These are phyloP conservation scores for Perilla frutescens DNA, from an alignment of 257 asterid species.

Conservation along the genomic window DNA sequence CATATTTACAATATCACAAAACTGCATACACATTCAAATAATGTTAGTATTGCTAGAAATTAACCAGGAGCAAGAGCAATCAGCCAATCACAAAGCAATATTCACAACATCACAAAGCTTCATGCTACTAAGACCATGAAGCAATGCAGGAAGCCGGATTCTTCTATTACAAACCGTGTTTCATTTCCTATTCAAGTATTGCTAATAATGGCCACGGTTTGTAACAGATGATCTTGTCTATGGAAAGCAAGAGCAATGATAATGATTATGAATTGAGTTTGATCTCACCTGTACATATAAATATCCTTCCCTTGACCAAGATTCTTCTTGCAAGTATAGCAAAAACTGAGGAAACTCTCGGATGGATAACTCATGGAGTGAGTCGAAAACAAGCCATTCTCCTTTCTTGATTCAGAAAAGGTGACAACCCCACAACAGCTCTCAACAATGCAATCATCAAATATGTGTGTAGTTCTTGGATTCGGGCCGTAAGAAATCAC, in stretches of 20 bases:
- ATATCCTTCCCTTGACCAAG: slow-evolving; percentile 79
- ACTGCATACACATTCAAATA: background rate
- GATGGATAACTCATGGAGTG: slow-evolving; percentile 60
- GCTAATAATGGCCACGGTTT: too few relatives aligned
- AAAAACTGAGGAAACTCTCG: slow-evolving; percentile 73
- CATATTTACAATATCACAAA: background rate
- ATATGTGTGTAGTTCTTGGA: slow-evolving; percentile 84
- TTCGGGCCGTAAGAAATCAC: slow-evolving; percentile 85
- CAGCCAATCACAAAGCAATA: too few relatives aligned
- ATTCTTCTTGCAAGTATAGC: slow-evolving; percentile 72
- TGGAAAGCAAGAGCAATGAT: too few relatives aligned
- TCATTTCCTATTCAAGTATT: too few relatives aligned
- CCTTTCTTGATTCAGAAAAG: slow-evolving; percentile 48
- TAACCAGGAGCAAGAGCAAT: too few relatives aligned
- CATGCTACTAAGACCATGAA: background rate
- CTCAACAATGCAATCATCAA: slow-evolving; percentile 84
- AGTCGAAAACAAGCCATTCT: slow-evolving; percentile 25
- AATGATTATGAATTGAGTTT: background rate
- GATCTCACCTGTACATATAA: slow-evolving; percentile 80
- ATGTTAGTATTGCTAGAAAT: background rate
- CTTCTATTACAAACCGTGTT: background rate
- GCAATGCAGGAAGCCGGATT: background rate
- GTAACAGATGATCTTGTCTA: background rate
- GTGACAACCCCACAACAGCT: slow-evolving; percentile 68
- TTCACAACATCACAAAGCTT: too few relatives aligned